phyloP scores from a whole-genome alignment of 2,329 filamentous ascomycete species.

The Calonectria pseudoreteaudii region DNA sequence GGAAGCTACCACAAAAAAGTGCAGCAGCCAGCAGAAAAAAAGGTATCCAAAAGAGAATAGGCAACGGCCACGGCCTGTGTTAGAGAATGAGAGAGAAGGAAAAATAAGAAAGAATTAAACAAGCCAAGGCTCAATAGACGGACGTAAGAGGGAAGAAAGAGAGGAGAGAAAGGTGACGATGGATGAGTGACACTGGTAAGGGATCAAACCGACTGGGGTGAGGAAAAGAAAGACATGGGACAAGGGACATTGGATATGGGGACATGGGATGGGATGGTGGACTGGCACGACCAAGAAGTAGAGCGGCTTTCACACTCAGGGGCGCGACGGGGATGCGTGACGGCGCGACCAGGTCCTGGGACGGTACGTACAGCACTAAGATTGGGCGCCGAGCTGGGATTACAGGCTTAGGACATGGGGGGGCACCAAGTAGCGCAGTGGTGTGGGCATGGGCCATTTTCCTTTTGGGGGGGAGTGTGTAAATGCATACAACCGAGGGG shows the following conservation, averaged over 20 bases:
- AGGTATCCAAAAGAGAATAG: not conserved
- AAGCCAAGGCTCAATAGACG: constrained; percentile 22
- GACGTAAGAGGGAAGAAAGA: constrained; percentile 29
- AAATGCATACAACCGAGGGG: not conserved
- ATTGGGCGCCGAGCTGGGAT: constrained; percentile 33
- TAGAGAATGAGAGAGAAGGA: constrained; percentile 26
- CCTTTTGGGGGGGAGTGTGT: constrained; percentile 17
- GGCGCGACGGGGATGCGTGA: constrained; percentile 28
- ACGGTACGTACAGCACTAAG: constrained; percentile 30
- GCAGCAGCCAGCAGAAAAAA: constrained; percentile 7
- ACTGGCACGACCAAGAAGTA: not conserved
- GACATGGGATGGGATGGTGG: constrained; percentile 20
- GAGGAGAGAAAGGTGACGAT: constrained; percentile 36
- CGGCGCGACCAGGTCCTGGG: constrained; percentile 19
- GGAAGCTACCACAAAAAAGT: constrained; percentile 7
- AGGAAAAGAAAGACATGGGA: constrained; percentile 15
- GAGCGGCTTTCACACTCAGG: constrained; percentile 26
- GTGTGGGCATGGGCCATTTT: constrained; percentile 27
- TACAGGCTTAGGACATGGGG: constrained; percentile 21
- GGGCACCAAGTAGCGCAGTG: constrained; percentile 13
- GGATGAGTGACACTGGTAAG: constrained; percentile 27
- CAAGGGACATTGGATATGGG: constrained; percentile 24
- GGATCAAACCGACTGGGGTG: constrained; percentile 34
- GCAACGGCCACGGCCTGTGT: constrained; percentile 22
- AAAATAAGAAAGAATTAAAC: constrained; percentile 29